Base-by-base conservation (phyloP, 2,329 filamentous ascomycete genomes). In the Aureobasidium lini region DNA sequence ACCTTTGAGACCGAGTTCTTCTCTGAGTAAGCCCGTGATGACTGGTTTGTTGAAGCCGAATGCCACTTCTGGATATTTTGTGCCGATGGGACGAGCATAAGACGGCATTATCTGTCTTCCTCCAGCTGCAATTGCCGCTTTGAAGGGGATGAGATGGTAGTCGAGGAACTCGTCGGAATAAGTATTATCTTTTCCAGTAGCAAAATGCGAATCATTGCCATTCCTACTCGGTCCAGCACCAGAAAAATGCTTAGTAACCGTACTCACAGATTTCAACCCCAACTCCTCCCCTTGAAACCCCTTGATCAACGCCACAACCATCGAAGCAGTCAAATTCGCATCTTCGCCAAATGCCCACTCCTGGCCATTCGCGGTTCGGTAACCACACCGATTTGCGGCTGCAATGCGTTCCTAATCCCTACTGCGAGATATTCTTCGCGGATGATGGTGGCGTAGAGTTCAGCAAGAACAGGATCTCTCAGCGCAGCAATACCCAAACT, bases 321-420 rank as follows among this genome's bases (percentile, higher is more conserved):
- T 81, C 67, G 90, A 87, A 8, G 86, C 87, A 2, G 84, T 79
- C 63, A 90, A 76, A 65, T 81, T 87, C 0, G 81, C 74, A 63
- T 90, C 87, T 69, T 90, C 88, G 36, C 84, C 82, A 66, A 82
- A 88, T 90, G 87, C 69, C 90, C 87, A 2, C 90, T 86, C 64
- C 87, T 79, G 28, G 87, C 88, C 65, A 81, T 90, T 49, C 87
- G 79, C 56, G 88, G 74, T 69, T 90, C 87, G 43, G 87, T 80
- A 2, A 87, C 86, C 9, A 91, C 74, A 69, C 90, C 87, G 9
- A 81, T 84, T 1, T 89, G 76, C 1, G 88, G 87, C 2, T 84
- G 84, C 67, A 90, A 89, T 3, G 90, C 72, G 64, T 90, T 86
- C 64, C 87, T 89, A n/a, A 88, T 83, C 1, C 88, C 87, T 1